Evolutionary conservation across 345 rosid species (phyloP).

Genomic region (Eucalyptus globulus): DNA sequence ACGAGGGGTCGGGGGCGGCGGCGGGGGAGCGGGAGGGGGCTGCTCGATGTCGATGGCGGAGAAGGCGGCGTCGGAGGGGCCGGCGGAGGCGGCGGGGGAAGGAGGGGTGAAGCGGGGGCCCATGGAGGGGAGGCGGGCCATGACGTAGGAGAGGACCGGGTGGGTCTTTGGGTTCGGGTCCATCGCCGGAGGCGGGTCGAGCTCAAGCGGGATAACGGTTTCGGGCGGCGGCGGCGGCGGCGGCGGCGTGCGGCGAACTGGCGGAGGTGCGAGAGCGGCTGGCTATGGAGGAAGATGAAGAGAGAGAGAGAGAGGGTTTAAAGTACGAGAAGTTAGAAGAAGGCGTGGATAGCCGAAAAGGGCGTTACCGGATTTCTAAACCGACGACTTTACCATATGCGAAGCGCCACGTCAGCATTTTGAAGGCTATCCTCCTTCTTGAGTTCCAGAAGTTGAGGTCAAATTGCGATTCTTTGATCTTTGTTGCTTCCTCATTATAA

Average conservation of each 20-base stretch:
- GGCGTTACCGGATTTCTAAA: not conserved
- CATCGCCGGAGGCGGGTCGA: slow-evolving; percentile 11
- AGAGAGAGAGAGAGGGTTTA: not conserved
- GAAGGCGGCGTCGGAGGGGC: not conserved
- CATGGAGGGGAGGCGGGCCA: slow-evolving; percentile 63
- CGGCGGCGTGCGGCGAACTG: no score
- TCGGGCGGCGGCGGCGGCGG: not conserved
- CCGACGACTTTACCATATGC: not conserved
- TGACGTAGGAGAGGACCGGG: slow-evolving; percentile 87
- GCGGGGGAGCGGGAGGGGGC: slow-evolving; percentile 15
- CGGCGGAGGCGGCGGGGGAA: not conserved
- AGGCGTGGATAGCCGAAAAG: not conserved
- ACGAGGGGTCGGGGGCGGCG: not conserved
- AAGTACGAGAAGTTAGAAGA: not conserved
- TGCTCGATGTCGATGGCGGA: slow-evolving; percentile 26
- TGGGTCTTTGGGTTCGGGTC: slow-evolving; percentile 60
- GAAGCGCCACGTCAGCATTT: not conserved
- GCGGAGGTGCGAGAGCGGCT: not conserved
- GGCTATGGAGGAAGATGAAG: not conserved
- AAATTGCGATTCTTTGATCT: not conserved
- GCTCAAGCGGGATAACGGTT: not conserved
- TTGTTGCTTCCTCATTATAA: not conserved
- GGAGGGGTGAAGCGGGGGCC: slow-evolving; percentile 14
- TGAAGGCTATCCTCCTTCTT: no score
- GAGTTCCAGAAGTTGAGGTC: not conserved